Percentiles rank a stretch among this genome's conserved stretches.
Evolutionary conservation across 2,329 filamentous ascomycete genomes (phyloP).

Genomic region (Penicillium sp.): DNA sequence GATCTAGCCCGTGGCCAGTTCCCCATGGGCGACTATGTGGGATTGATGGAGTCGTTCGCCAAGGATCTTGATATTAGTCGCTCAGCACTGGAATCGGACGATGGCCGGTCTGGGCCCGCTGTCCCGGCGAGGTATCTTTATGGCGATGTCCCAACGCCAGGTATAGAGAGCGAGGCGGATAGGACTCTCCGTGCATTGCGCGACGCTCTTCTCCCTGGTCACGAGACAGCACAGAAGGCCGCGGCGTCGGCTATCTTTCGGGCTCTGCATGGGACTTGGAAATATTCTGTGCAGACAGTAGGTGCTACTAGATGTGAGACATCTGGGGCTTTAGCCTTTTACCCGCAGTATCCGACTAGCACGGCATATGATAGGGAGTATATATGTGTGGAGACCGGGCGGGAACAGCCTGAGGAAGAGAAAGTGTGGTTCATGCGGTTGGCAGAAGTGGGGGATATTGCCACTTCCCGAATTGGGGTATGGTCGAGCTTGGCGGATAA

Average conservation of each 20-base stretch:
- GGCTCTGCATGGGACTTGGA: slow-evolving; percentile 63
- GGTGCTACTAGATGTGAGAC: slow-evolving; percentile 43
- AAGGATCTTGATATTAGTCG: slow-evolving; percentile 48
- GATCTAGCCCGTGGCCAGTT: slow-evolving; percentile 52
- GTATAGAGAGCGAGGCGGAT: slow-evolving; percentile 21
- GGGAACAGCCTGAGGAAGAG: neutral
- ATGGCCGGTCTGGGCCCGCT: slow-evolving; percentile 33
- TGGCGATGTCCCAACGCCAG: slow-evolving; percentile 21
- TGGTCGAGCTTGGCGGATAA: slow-evolving; percentile 8
- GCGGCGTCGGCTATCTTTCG: slow-evolving; percentile 61
- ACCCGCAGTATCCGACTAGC: slow-evolving; percentile 51
- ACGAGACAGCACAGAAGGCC: slow-evolving; percentile 44
- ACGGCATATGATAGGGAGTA: slow-evolving; percentile 30
- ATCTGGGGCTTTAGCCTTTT: slow-evolving; percentile 55
- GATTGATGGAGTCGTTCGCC: slow-evolving; percentile 63
- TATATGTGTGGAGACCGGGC: slow-evolving; percentile 22
- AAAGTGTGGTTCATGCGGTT: slow-evolving; percentile 9
- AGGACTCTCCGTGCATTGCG: slow-evolving; percentile 45
- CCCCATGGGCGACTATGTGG: slow-evolving; percentile 74
- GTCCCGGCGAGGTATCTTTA: slow-evolving; percentile 48
- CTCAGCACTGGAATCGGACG: slow-evolving; percentile 29
- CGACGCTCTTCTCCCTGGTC: slow-evolving; percentile 26
- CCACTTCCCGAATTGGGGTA: slow-evolving; percentile 10
- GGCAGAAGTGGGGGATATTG: slow-evolving; percentile 2
- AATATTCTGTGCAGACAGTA: slow-evolving; percentile 43